Percentiles rank a stretch among this genome's conserved stretches.
Evolutionary conservation across 83 land plant genomes (phyloP).

Genomic region (Larix sibirica): DNA sequence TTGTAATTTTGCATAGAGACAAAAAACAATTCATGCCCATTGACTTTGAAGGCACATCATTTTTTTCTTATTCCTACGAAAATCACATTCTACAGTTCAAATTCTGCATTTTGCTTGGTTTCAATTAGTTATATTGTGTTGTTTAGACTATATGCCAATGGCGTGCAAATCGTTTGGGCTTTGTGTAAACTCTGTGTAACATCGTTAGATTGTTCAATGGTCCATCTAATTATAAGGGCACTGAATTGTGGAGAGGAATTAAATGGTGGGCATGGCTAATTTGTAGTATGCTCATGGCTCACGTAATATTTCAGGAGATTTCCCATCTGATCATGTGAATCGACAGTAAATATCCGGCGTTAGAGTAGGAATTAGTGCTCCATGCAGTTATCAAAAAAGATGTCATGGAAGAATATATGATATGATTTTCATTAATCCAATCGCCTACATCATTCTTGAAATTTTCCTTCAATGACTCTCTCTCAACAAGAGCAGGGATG

Average conservation of each 20-base stretch:
- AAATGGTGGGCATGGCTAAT: neutral
- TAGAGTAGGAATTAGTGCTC: conserved; percentile 5
- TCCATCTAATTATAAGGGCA: neutral
- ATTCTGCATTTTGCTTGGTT: too few species aligned
- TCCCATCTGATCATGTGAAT: neutral
- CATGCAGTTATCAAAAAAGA: conserved; percentile 3
- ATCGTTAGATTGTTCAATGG: too few species aligned
- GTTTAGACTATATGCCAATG: too few species aligned
- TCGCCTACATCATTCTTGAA: neutral
- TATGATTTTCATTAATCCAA: neutral
- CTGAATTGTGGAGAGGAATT: too few species aligned
- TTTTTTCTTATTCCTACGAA: too few species aligned
- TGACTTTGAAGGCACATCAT: too few species aligned
- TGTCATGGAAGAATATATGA: neutral
- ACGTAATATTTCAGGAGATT: neutral
- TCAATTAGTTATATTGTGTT: too few species aligned
- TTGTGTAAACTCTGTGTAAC: too few species aligned
- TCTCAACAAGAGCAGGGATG: conserved; percentile 8
- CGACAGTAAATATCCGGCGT: neutral
- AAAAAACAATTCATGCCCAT: too few species aligned
- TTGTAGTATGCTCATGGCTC: neutral
- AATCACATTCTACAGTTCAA: too few species aligned
- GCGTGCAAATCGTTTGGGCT: too few species aligned
- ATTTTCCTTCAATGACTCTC: conserved; percentile 3
- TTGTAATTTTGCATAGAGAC: too few species aligned